Conservation (phyloP, 441 rosid genomes). For the Capsella rubella region DNA sequence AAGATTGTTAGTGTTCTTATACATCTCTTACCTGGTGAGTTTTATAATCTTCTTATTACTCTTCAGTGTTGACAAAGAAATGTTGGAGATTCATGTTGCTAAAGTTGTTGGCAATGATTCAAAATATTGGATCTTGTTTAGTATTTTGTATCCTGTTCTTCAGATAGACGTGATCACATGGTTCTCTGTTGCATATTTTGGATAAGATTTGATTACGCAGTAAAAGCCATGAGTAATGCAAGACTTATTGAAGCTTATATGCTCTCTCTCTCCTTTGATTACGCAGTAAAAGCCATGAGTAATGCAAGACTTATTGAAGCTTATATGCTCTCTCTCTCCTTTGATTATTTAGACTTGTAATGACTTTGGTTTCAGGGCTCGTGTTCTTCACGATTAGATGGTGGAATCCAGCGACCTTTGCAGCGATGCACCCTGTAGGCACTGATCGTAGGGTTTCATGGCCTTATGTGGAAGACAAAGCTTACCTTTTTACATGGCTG, state of each 20-base stretch:
- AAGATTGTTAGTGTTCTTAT: conserved; percentile 95
- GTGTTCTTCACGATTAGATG: conserved; percentile 96
- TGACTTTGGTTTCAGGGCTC: conserved; percentile 59
- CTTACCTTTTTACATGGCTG: conserved; percentile 85
- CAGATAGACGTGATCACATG: neutral
- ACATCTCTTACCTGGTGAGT: conserved; percentile 96
- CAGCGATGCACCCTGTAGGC: conserved; percentile 92
- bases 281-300: neutral
- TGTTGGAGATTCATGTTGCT: neutral
- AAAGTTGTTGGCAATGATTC: neutral
- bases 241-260: neutral
- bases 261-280: conserved; percentile 18
- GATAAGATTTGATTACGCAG: neutral
- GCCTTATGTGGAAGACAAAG: conserved; percentile 90
- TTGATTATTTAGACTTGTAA: neutral
- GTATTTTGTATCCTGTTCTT: neutral
- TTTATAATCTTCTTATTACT: neutral
- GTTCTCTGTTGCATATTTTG: neutral
- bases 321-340: conserved; percentile 14
- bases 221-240: neutral
- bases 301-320: neutral
- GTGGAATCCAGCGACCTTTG: conserved; percentile 95
- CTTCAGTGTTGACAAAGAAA: neutral
- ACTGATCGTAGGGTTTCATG: conserved; percentile 66
- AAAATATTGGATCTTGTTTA: neutral